These are phyloP conservation scores for Sistotremastrum niveocremeum DNA, from an alignment of 768 basidiomycete species.

Conservation along the genomic window DNA sequence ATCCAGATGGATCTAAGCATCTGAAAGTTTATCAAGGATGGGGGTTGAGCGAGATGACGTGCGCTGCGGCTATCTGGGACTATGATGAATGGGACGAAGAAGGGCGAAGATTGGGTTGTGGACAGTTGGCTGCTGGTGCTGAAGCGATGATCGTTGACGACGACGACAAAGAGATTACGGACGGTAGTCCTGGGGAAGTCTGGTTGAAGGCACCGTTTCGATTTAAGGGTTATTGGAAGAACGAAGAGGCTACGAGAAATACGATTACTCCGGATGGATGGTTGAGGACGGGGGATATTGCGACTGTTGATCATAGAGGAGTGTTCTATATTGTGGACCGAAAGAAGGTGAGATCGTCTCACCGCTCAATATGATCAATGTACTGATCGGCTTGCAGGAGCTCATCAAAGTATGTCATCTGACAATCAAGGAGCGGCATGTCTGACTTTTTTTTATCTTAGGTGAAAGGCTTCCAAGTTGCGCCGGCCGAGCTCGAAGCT, in stretches of 20 bases:
- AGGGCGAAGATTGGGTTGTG: conserved; percentile 11
- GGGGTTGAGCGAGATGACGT: conserved; percentile 22
- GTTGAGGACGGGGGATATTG: conserved; percentile 29
- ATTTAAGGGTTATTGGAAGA: conserved; percentile 21
- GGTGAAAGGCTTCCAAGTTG: conserved; percentile 17
- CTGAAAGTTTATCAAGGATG: conserved; percentile 11
- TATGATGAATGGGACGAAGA: conserved; percentile 7
- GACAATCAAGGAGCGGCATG: too few species aligned
- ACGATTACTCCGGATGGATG: conserved; percentile 20
- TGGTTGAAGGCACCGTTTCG: conserved; percentile 13
- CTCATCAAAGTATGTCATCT: too few species aligned
- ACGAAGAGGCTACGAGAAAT: conserved; percentile 19
- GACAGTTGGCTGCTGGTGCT: conserved; percentile 20
- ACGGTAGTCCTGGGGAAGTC: conserved; percentile 19
- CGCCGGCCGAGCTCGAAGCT: conserved; percentile 28
- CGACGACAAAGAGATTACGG: conserved; percentile 6
- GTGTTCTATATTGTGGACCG: too few species aligned
- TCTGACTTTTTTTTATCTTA: conserved; percentile 7
- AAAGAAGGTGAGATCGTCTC: too few species aligned
- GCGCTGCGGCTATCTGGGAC: conserved; percentile 16
- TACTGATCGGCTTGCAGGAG: too few species aligned
- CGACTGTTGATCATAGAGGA: too few species aligned
- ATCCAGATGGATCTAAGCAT: background rate
- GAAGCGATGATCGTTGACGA: conserved; percentile 23
- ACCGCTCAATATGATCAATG: too few species aligned